These are phyloP conservation scores for Cucurbita pepo DNA, from an alignment of 306 rosid species.

Conservation along the genomic window DNA sequence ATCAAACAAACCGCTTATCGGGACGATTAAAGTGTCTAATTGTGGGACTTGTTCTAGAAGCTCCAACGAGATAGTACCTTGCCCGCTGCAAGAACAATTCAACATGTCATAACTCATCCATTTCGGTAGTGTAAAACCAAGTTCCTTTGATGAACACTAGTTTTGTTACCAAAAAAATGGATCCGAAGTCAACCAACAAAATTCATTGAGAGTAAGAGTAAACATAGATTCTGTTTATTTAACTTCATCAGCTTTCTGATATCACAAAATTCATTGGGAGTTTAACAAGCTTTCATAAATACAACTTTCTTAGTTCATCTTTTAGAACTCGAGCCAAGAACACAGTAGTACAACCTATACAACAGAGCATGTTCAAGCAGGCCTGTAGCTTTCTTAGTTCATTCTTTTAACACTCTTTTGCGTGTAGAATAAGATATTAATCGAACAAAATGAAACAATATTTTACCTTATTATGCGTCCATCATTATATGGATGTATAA, in stretches of 20 bases:
- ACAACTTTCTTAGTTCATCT: background rate
- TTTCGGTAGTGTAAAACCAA: background rate
- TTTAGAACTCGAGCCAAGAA: background rate
- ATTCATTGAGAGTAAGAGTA: no score
- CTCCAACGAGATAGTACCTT: slow-evolving; percentile 80
- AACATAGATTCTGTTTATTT: background rate
- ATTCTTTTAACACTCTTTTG: background rate
- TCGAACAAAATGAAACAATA: background rate
- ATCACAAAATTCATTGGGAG: background rate
- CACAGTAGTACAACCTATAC: no score
- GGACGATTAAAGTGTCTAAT: slow-evolving; percentile 55
- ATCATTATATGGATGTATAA: slow-evolving; percentile 75
- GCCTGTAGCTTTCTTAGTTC: background rate
- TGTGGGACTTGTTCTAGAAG: slow-evolving; percentile 70
- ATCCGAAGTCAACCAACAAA: no score
- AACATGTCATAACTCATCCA: background rate
- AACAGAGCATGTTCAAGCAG: no score
- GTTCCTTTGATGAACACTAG: background rate
- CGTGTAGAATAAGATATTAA: background rate
- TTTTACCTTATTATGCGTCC: slow-evolving; percentile 59
- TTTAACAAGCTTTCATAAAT: background rate
- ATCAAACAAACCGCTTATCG: slow-evolving; percentile 69
- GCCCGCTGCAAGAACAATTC: slow-evolving; percentile 58
- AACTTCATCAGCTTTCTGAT: background rate
- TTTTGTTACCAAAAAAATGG: background rate